Evolutionary conservation across 2,329 filamentous ascomycete genomes (phyloP).

Genomic region (Botrytis deweyae): DNA sequence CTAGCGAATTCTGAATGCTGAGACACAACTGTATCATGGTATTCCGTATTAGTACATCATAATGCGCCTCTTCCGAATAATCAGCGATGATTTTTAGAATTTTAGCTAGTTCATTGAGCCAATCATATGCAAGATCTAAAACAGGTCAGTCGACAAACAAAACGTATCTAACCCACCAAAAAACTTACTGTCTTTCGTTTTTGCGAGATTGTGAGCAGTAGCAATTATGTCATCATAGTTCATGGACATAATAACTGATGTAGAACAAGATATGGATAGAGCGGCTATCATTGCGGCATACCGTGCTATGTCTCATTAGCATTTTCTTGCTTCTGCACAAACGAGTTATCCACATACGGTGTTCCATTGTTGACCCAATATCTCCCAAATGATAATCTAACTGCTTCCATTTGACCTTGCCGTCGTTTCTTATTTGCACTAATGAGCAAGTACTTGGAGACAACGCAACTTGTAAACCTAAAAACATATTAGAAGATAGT

Average conservation of each 20-base stretch:
- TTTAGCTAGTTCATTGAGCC: constrained; percentile 65
- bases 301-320: constrained; percentile 44
- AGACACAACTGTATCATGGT: constrained; percentile 71
- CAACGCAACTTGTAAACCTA: constrained; percentile 59
- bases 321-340: not conserved
- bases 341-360: constrained; percentile 44
- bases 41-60: constrained; percentile 73
- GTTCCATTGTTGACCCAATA: constrained; percentile 49
- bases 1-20: constrained; percentile 75
- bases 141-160: constrained; percentile 12
- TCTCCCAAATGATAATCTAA: constrained; percentile 52
- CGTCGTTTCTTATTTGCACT: constrained; percentile 57
- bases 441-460: constrained; percentile 61
- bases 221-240: constrained; percentile 72
- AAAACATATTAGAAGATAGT: constrained; percentile 21
- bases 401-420: constrained; percentile 58
- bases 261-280: constrained; percentile 54
- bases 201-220: constrained; percentile 48
- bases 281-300: constrained; percentile 61
- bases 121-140: constrained; percentile 59
- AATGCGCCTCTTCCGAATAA: constrained; percentile 72
- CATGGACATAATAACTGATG: constrained; percentile 47
- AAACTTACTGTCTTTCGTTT: constrained; percentile 31
- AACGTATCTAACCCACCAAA: not conserved
- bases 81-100: constrained; percentile 74